A percentile compares a stretch with the other conserved stretches of the same genome.
Evolutionary conservation across 2,329 filamentous ascomycete species (phyloP).

Genomic region (Trichoderma sp.): DNA sequence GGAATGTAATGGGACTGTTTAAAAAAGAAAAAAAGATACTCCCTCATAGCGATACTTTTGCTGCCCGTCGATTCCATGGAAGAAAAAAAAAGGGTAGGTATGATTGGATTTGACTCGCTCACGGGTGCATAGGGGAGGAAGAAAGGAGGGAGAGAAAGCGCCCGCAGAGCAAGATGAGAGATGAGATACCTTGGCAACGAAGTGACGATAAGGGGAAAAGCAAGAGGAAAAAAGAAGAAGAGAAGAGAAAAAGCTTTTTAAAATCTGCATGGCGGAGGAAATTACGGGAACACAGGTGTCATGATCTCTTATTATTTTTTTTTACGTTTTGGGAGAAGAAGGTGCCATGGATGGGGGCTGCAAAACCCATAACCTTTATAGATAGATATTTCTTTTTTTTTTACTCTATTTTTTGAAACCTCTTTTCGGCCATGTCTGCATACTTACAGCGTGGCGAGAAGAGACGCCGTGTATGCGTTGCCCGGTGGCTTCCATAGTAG

Average conservation of each 20-base stretch:
- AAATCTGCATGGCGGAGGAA: slow-evolving; percentile 14
- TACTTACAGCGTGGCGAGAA: slow-evolving; percentile 1
- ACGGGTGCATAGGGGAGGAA: background rate
- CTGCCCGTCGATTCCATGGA: background rate
- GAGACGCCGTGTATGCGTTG: slow-evolving; percentile 2
- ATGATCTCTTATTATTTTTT: background rate
- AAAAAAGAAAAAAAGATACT: background rate
- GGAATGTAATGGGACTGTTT: slow-evolving; percentile 13
- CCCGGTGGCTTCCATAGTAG: slow-evolving; percentile 8
- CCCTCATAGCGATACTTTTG: slow-evolving; percentile 10
- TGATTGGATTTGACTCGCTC: slow-evolving; percentile 3
- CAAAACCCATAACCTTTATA: slow-evolving; percentile 15
- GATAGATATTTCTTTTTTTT: slow-evolving; percentile 8
- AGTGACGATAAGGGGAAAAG: background rate
- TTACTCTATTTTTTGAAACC: background rate
- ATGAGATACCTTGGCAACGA: slow-evolving; percentile 16
- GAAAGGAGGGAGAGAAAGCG: background rate
- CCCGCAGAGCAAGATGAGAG: background rate
- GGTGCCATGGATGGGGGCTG: background rate
- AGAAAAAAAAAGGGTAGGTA: background rate
- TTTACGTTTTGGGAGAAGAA: background rate
- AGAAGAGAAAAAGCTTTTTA: background rate
- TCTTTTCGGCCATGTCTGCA: background rate
- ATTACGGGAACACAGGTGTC: slow-evolving; percentile 1
- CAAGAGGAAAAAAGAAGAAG: background rate